These are phyloP conservation scores for Aspergillus puulaauensis DNA, from an alignment of 2,329 filamentous ascomycete genomes.

Conservation along the genomic window DNA sequence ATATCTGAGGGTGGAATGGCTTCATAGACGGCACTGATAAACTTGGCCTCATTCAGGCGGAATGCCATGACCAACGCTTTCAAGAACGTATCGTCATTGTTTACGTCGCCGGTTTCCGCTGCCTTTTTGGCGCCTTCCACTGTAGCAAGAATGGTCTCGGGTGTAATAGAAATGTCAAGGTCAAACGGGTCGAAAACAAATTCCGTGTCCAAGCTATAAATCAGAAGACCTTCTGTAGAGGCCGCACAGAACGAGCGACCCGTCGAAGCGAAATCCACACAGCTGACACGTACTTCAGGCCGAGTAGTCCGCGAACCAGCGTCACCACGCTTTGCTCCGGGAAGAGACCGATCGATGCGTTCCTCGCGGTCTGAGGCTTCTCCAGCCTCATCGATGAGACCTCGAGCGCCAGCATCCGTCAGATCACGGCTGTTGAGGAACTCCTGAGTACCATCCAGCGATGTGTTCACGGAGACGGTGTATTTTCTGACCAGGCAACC, in stretches of 20 bases:
- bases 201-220: slow-evolving; percentile 85
- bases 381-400: slow-evolving; percentile 81
- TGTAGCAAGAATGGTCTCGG: slow-evolving; percentile 76
- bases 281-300: slow-evolving; percentile 80
- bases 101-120: slow-evolving; percentile 48
- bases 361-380: slow-evolving; percentile 89
- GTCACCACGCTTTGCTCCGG: slow-evolving; percentile 85
- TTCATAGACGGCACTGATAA: slow-evolving; percentile 85
- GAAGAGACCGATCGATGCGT: slow-evolving; percentile 73
- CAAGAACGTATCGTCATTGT: slow-evolving; percentile 73
- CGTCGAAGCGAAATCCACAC: slow-evolving; percentile 83
- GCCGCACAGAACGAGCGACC: slow-evolving; percentile 91
- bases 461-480: slow-evolving; percentile 94
- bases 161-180: slow-evolving; percentile 90
- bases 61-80: slow-evolving; percentile 97
- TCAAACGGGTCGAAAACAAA: slow-evolving; percentile 95
- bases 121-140: slow-evolving; percentile 50
- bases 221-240: slow-evolving; percentile 87
- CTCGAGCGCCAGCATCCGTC: slow-evolving; percentile 83
- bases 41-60: slow-evolving; percentile 79
- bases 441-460: slow-evolving; percentile 91
- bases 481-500: slow-evolving; percentile 92
- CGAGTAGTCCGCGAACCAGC: slow-evolving; percentile 73
- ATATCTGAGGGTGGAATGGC: slow-evolving; percentile 75
- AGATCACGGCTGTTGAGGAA: slow-evolving; percentile 90